These are phyloP conservation scores for Emergomyces pasteurianus DNA, from an alignment of 2,329 filamentous ascomycete species.

Conservation along the genomic window DNA sequence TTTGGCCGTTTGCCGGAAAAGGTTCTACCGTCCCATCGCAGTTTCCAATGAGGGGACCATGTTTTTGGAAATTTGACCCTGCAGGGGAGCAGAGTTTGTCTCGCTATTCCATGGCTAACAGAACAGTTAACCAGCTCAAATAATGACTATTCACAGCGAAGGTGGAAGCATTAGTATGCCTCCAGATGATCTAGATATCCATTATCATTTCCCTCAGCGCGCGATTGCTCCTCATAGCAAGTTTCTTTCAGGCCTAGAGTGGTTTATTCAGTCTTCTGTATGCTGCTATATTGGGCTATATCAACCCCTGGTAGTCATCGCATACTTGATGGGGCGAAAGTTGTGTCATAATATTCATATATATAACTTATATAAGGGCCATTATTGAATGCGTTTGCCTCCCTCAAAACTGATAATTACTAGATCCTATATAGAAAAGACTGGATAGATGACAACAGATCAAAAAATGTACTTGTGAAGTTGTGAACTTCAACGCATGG, in stretches of 20 bases:
- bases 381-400: not conserved
- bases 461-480: not conserved
- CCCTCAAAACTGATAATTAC: too few relatives aligned
- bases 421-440: not conserved
- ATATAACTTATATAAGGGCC: not conserved
- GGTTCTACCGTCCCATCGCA: too few relatives aligned
- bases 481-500: not conserved
- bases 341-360: too few relatives aligned
- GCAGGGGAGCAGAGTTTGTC: not conserved
- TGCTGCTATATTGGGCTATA: not conserved
- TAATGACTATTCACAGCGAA: not conserved
- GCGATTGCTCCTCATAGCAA: not conserved
- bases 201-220: not conserved
- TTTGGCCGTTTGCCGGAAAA: too few relatives aligned
- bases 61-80: not conserved
- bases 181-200: not conserved
- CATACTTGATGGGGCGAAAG: not conserved
- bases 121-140: not conserved
- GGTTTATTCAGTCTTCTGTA: not conserved
- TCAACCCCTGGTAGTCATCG: not conserved
- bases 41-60: too few relatives aligned
- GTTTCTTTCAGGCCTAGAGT: not conserved
- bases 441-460: too few relatives aligned
- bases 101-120: not conserved
- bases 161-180: not conserved